These are phyloP conservation scores for Alloteropsis angusta DNA, from an alignment of 202 grass and related monocot genomes.

Conservation along the genomic window DNA sequence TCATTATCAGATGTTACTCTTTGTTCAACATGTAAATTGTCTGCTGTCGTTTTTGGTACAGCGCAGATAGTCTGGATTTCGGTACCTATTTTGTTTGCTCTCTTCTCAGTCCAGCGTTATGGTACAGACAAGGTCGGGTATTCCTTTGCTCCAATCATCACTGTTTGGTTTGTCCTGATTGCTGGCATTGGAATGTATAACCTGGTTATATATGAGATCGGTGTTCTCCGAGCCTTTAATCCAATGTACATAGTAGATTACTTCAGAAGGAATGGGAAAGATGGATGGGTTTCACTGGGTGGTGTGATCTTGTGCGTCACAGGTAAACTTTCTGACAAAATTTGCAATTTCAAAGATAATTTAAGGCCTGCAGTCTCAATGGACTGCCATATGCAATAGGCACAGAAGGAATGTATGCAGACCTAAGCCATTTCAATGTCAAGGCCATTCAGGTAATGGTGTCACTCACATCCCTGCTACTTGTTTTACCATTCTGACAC, in stretches of 20 bases:
- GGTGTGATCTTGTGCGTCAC: constrained; percentile 66
- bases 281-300: constrained; percentile 65
- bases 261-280: constrained; percentile 64
- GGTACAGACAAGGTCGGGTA: constrained; percentile 83
- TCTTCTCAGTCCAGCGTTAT: constrained; percentile 55
- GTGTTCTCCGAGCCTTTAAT: constrained; percentile 58
- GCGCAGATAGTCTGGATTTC: constrained; percentile 55
- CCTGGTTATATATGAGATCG: constrained; percentile 37
- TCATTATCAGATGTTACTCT: background rate
- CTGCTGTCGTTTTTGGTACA: constrained; percentile 15
- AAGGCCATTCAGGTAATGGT: constrained; percentile 58
- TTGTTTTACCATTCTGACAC: background rate
- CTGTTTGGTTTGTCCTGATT: constrained; percentile 54
- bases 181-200: constrained; percentile 58
- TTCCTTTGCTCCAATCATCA: constrained; percentile 57
- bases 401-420: constrained; percentile 85
- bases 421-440: constrained; percentile 70
- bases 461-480: background rate
- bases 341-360: constrained; percentile 12
- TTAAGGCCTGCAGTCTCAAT: constrained; percentile 5
- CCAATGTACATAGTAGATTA: constrained; percentile 67
- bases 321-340: constrained; percentile 34
- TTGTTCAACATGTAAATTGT: constrained; percentile 5
- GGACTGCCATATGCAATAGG: constrained; percentile 34
- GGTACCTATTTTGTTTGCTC: constrained; percentile 41